A percentile compares a stretch with the other conserved stretches of the same genome.
Conservation (phyloP, 116 monocot genomes). For the Posidonia oceanica region DNA sequence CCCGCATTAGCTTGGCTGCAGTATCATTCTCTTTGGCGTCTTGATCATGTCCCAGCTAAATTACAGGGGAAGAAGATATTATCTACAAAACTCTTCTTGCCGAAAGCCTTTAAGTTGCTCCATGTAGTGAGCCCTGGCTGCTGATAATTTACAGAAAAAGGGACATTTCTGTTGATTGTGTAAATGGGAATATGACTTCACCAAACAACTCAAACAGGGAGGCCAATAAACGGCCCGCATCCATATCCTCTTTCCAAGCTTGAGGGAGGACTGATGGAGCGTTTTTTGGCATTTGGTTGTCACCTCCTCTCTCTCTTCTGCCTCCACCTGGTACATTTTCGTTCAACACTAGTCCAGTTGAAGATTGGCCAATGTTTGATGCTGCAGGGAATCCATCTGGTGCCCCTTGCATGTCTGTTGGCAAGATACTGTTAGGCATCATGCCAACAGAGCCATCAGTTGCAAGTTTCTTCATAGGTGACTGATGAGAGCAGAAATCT, state of each 20-base stretch:
- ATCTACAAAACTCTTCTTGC: too few relatives aligned
- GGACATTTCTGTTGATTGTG: slow-evolving; percentile 61
- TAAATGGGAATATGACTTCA: slow-evolving; percentile 73
- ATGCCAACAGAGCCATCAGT: slow-evolving; percentile 24
- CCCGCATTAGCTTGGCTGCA: too few relatives aligned
- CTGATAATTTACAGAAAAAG: slow-evolving; percentile 31
- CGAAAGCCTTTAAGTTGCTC: not conserved
- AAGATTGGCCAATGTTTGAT: slow-evolving; percentile 24
- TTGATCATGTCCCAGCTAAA: too few relatives aligned
- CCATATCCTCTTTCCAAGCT: slow-evolving; percentile 93
- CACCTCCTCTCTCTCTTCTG: slow-evolving; percentile 9
- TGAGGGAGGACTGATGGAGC: slow-evolving; percentile 30
- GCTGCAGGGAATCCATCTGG: slow-evolving; percentile 28
- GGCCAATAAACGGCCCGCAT: slow-evolving; percentile 62
- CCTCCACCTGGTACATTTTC: slow-evolving; percentile 13
- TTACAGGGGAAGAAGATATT: too few relatives aligned
- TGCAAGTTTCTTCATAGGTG: slow-evolving; percentile 65
- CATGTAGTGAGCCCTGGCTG: too few relatives aligned
- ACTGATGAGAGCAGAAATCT: slow-evolving; percentile 36
- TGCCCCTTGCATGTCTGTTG: slow-evolving; percentile 18
- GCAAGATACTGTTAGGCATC: slow-evolving; percentile 8
- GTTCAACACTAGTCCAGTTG: slow-evolving; percentile 21
- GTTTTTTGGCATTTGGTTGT: slow-evolving; percentile 11
- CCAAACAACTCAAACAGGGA: slow-evolving; percentile 86
- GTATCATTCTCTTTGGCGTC: too few relatives aligned